These are phyloP conservation scores for Colletotrichum melonis DNA, from an alignment of 2,329 filamentous ascomycete genomes.

Conservation along the genomic window DNA sequence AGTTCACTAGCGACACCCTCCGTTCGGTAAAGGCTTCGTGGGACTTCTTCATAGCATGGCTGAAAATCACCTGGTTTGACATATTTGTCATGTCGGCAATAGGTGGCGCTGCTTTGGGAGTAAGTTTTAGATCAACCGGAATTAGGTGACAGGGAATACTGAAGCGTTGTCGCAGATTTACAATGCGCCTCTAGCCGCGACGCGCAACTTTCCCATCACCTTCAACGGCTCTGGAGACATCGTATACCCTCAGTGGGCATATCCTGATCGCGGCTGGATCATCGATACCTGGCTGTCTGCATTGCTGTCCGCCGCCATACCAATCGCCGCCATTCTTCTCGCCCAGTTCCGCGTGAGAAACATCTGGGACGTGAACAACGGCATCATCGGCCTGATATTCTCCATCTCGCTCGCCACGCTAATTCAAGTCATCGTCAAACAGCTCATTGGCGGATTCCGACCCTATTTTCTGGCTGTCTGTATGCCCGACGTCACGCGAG, in stretches of 20 bases:
- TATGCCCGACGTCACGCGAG: constrained; percentile 63
- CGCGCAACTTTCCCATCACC: constrained; percentile 71
- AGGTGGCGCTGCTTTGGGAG: constrained; percentile 51
- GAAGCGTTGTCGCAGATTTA: constrained; percentile 56
- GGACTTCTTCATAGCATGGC: constrained; percentile 52
- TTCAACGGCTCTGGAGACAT: constrained; percentile 69
- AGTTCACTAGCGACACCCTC: constrained; percentile 24
- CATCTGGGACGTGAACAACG: constrained; percentile 72
- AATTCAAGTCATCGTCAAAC: constrained; percentile 76
- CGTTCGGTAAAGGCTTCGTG: neutral
- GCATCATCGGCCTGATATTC: constrained; percentile 70
- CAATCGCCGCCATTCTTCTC: constrained; percentile 66
- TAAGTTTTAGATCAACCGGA: constrained; percentile 30
- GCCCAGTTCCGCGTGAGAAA: constrained; percentile 68
- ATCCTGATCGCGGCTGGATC: constrained; percentile 72
- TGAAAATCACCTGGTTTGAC: constrained; percentile 69
- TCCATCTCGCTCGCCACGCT: constrained; percentile 68
- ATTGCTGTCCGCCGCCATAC: constrained; percentile 66
- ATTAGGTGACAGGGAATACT: constrained; percentile 42
- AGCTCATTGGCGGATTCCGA: constrained; percentile 71
- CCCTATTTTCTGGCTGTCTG: constrained; percentile 75
- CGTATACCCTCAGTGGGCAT: constrained; percentile 72
- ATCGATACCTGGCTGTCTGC: constrained; percentile 70
- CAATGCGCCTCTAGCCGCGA: constrained; percentile 63
- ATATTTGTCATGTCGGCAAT: constrained; percentile 68